Evolutionary conservation across 2,329 filamentous ascomycete species (phyloP).

Genomic region (Pseudohalonectria lignicola): DNA sequence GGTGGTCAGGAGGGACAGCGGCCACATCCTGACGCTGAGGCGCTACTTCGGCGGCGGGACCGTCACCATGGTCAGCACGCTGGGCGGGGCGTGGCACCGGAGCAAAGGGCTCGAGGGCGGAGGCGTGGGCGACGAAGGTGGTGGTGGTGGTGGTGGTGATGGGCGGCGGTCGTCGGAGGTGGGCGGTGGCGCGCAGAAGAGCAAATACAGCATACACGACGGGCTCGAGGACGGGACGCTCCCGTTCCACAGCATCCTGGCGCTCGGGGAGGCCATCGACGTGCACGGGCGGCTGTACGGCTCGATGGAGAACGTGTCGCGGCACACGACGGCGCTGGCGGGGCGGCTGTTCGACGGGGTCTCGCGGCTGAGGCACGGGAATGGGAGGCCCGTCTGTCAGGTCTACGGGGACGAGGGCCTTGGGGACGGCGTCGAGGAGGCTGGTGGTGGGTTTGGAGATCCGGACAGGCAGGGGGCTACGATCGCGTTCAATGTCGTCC

Average conservation of each 20-base stretch:
- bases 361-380: slow-evolving; percentile 34
- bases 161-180: slow-evolving; percentile 3
- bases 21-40: slow-evolving; percentile 40
- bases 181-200: slow-evolving; percentile 19
- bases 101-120: slow-evolving; percentile 34
- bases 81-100: slow-evolving; percentile 40
- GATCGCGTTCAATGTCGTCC: slow-evolving; percentile 51
- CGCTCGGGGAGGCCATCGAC: slow-evolving; percentile 47
- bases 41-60: slow-evolving; percentile 61
- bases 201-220: slow-evolving; percentile 40
- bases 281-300: slow-evolving; percentile 44
- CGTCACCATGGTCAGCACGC: slow-evolving; percentile 45
- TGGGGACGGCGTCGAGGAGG: slow-evolving; percentile 9
- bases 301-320: slow-evolving; percentile 46
- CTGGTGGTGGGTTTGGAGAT: slow-evolving; percentile 32
- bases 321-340: slow-evolving; percentile 43
- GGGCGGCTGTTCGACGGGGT: slow-evolving; percentile 37
- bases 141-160: too few relatives aligned
- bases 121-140: too few relatives aligned
- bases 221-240: slow-evolving; percentile 57
- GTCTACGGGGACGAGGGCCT: slow-evolving; percentile 38
- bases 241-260: slow-evolving; percentile 54
- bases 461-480: slow-evolving; percentile 45
- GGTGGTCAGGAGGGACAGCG: slow-evolving; percentile 43
- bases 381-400: slow-evolving; percentile 37